Evolutionary conservation across 106 monocot species (phyloP).

Genomic region (Dendrobium huoshanense): DNA sequence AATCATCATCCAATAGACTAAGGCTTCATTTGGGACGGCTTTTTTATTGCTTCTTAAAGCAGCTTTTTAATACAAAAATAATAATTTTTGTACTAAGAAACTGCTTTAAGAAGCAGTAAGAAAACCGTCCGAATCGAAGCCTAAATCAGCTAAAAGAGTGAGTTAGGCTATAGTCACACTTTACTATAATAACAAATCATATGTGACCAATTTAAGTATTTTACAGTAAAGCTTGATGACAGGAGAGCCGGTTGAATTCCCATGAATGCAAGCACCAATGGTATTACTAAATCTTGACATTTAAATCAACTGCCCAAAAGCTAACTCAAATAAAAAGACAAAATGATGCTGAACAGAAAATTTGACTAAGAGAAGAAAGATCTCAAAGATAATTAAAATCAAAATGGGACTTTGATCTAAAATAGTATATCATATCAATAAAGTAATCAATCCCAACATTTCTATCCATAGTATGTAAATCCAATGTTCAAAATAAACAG

Average conservation of each 20-base stretch:
- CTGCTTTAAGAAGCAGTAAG: too few species aligned
- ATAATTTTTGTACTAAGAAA: too few species aligned
- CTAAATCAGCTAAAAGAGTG: background rate
- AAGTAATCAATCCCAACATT: background rate
- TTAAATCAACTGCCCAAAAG: too few species aligned
- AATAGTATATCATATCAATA: background rate
- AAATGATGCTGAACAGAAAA: background rate
- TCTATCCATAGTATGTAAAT: background rate
- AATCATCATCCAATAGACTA: background rate
- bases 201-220: background rate
- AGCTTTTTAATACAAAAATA: too few species aligned
- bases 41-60: too few species aligned
- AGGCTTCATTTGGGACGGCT: too few species aligned
- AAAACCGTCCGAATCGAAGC: background rate
- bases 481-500: background rate
- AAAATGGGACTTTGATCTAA: too few species aligned
- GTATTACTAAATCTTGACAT: too few species aligned
- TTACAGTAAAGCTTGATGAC: background rate
- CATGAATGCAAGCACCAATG: background rate
- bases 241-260: background rate
- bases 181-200: background rate
- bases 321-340: background rate
- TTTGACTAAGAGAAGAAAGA: background rate
- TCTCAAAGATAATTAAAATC: background rate
- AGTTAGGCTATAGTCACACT: background rate